A percentile compares a stretch with the other conserved stretches of the same genome.
These are phyloP conservation scores for Pterula multifida DNA, from an alignment of 1,284 basidiomycete genomes.

Conservation along the genomic window DNA sequence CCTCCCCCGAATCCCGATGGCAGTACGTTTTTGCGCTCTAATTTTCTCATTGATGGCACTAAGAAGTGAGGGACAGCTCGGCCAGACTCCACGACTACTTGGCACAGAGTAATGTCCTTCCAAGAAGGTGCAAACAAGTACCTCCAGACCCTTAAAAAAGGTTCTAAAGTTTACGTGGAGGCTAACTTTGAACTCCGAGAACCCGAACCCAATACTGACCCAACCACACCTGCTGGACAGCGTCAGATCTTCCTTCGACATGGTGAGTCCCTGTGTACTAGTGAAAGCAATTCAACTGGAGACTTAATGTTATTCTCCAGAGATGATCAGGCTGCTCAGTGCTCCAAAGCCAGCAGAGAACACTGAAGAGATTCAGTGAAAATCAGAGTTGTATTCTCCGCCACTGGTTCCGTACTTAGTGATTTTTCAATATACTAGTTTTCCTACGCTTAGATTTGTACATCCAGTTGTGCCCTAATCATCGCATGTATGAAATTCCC, in stretches of 20 bases:
- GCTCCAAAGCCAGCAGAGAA: not conserved
- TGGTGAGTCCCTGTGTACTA: constrained; percentile 45
- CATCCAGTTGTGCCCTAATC: not conserved
- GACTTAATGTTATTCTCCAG: too few relatives aligned
- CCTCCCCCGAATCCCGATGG: constrained; percentile 47
- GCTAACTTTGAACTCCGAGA: constrained; percentile 65
- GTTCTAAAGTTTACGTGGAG: constrained; percentile 65
- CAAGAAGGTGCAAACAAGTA: constrained; percentile 40
- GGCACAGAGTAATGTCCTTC: constrained; percentile 69
- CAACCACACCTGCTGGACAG: constrained; percentile 52
- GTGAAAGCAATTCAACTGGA: too few relatives aligned
- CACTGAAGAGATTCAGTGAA: not conserved
- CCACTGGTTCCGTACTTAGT: not conserved
- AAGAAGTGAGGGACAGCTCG: too few relatives aligned
- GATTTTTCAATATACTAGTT: not conserved
- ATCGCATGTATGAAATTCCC: not conserved
- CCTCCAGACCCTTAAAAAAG: constrained; percentile 52
- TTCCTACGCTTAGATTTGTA: not conserved
- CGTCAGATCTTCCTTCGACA: constrained; percentile 71
- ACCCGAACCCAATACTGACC: constrained; percentile 48
- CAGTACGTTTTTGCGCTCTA: constrained; percentile 26
- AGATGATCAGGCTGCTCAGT: not conserved
- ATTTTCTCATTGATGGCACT: constrained; percentile 1
- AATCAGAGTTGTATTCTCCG: not conserved
- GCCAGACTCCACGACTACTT: constrained; percentile 42